Conservation (phyloP, 192 early-diverging fungal species). For the Linnemannia exigua region DNA sequence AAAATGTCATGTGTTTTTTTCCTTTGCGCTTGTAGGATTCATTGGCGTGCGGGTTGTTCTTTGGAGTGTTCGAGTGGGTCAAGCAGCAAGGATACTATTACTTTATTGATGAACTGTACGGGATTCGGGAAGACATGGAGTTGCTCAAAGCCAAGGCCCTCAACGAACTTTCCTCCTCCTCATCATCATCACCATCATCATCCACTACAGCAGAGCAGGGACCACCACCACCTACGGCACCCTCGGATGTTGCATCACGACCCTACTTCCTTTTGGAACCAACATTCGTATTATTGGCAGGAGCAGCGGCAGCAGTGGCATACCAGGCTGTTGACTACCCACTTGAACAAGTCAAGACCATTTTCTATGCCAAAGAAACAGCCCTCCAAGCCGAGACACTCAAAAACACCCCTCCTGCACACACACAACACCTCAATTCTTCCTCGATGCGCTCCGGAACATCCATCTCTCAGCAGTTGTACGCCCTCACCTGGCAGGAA, state of each 20-base stretch:
- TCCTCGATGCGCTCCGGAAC: conserved; percentile 46
- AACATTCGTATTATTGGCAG: conserved; percentile 69
- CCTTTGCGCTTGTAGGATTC: conserved; percentile 73
- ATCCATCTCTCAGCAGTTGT: conserved; percentile 54
- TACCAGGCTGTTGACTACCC: conserved; percentile 84
- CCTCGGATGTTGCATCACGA: conserved; percentile 39
- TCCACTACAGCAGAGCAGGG: not conserved
- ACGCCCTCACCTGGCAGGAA: conserved; percentile 66
- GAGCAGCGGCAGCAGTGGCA: conserved; percentile 71
- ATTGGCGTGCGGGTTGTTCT: conserved; percentile 79
- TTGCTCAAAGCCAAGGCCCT: conserved; percentile 16
- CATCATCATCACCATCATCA: too few relatives aligned
- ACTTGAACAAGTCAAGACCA: conserved; percentile 73
- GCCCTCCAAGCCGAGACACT: conserved; percentile 60
- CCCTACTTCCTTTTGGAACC: conserved; percentile 65
- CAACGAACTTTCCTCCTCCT: not conserved
- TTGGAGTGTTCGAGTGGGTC: conserved; percentile 83
- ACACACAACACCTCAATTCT: conserved; percentile 57
- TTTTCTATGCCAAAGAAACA: conserved; percentile 76
- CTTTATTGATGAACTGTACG: conserved; percentile 67
- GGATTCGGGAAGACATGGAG: conserved; percentile 56
- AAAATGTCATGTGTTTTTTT: not conserved
- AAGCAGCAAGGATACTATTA: conserved; percentile 80
- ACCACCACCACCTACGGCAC: conserved; percentile 37
- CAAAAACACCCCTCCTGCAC: conserved; percentile 19